These are phyloP conservation scores for Capsicum chinense DNA, from an alignment of 257 asterid genomes.

Conservation along the genomic window DNA sequence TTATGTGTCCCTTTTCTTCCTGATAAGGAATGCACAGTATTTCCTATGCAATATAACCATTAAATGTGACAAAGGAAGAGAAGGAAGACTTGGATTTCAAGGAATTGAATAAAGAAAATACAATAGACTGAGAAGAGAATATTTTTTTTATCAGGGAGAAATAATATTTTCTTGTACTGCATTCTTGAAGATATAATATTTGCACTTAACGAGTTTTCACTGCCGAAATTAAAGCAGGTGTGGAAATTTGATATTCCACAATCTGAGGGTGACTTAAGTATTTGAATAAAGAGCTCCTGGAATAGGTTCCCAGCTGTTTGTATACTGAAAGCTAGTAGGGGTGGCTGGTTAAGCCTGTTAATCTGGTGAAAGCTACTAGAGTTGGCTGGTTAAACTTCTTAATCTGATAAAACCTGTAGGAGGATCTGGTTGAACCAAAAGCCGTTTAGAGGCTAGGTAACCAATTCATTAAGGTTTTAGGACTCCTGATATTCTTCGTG, in stretches of 20 bases:
- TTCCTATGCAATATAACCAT: not conserved
- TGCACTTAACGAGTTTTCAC: not conserved
- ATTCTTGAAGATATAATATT: not conserved
- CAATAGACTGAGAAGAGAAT: not conserved
- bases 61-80: not conserved
- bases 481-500: not conserved
- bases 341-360: not conserved
- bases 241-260: conserved; percentile 17
- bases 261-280: not conserved
- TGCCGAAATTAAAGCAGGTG: conserved; percentile 13
- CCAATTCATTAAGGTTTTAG: not conserved
- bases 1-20: not conserved
- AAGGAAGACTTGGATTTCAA: not conserved
- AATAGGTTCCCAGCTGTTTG: not conserved
- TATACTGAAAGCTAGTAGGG: not conserved
- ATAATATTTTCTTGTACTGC: not conserved
- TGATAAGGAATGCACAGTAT: not conserved
- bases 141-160: not conserved
- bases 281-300: not conserved
- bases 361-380: conserved; percentile 1
- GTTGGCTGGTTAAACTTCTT: not conserved
- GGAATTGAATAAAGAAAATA: not conserved
- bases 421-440: conserved; percentile 1
- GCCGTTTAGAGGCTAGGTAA: not conserved
- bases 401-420: not conserved